These are phyloP conservation scores for Macadamia tetraphylla DNA, from an alignment of 164 flowering plant genomes.

Conservation along the genomic window DNA sequence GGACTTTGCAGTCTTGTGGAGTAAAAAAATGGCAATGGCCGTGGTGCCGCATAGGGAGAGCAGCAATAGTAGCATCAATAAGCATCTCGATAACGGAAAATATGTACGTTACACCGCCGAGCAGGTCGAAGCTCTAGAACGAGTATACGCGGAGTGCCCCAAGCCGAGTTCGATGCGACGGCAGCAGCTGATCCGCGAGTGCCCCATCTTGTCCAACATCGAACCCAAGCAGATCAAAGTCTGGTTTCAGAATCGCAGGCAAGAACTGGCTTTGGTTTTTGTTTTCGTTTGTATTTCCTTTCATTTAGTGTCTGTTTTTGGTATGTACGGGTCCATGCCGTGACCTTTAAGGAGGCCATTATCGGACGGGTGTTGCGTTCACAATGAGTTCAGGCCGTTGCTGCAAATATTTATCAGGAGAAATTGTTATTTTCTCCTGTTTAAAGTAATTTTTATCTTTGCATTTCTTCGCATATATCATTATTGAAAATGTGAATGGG, in stretches of 20 bases:
- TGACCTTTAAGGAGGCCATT: background rate
- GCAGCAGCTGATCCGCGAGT: slow-evolving; percentile 69
- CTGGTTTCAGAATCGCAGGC: slow-evolving; percentile 87
- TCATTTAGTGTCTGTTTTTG: background rate
- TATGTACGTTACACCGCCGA: slow-evolving; percentile 71
- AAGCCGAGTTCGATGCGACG: slow-evolving; percentile 71
- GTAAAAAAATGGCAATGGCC: slow-evolving; percentile 66
- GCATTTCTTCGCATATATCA: background rate
- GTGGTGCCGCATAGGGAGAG: slow-evolving; percentile 58
- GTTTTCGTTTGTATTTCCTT: background rate
- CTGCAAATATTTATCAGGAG: background rate
- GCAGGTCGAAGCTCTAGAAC: slow-evolving; percentile 74
- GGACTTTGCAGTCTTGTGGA: background rate
- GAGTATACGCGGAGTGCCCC: slow-evolving; percentile 71
- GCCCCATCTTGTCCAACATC: slow-evolving; percentile 63
- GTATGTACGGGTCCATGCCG: background rate
- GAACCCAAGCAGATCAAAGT: slow-evolving; percentile 87
- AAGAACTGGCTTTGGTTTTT: background rate
- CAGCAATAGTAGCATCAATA: slow-evolving; percentile 48
- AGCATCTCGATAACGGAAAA: slow-evolving; percentile 55
- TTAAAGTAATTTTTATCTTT: no score
- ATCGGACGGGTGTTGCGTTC: background rate
- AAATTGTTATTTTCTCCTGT: background rate
- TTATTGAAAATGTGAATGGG: background rate
- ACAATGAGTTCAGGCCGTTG: background rate